Conservation (phyloP, 2,329 filamentous ascomycete species). For the Talaromyces sp. region DNA sequence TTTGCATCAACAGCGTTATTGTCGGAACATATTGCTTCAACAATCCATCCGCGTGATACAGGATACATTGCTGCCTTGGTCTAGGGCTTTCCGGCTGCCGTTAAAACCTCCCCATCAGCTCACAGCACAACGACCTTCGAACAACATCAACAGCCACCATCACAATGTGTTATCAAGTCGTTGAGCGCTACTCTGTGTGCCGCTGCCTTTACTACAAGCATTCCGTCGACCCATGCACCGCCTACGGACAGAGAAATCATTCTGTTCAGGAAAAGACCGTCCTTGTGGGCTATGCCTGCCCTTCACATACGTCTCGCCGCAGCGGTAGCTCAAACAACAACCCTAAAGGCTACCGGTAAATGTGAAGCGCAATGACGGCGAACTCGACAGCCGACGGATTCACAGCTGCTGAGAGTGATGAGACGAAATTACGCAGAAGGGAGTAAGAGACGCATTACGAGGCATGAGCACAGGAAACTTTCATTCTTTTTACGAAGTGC, state of each 20-base stretch:
- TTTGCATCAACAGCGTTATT: slow-evolving; percentile 5
- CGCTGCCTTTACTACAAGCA: slow-evolving; percentile 86
- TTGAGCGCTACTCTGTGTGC: slow-evolving; percentile 84
- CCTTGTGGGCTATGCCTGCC: slow-evolving; percentile 78
- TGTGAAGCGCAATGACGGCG: neutral
- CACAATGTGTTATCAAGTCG: slow-evolving; percentile 81
- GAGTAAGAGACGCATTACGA: slow-evolving; percentile 6
- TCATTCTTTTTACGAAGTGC: slow-evolving; percentile 15
- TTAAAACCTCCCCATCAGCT: neutral
- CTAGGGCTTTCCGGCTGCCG: neutral
- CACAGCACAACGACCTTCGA: neutral
- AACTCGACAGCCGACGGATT: neutral
- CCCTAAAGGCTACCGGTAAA: slow-evolving; percentile 25
- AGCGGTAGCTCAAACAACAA: slow-evolving; percentile 22
- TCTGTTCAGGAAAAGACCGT: slow-evolving; percentile 71
- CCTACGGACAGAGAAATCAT: slow-evolving; percentile 73
- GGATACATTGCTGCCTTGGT: slow-evolving; percentile 10
- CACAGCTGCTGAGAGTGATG: neutral
- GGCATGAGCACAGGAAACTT: slow-evolving; percentile 9
- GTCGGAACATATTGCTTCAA: neutral
- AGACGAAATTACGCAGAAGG: neutral
- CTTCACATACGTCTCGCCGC: slow-evolving; percentile 47
- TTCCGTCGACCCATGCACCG: slow-evolving; percentile 75
- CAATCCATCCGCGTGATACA: slow-evolving; percentile 1
- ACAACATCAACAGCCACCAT: neutral